Percentiles rank a stretch among this genome's conserved stretches.
These are phyloP conservation scores for Radiomyces spectabilis DNA, from an alignment of 192 early-diverging fungal genomes.

Conservation along the genomic window DNA sequence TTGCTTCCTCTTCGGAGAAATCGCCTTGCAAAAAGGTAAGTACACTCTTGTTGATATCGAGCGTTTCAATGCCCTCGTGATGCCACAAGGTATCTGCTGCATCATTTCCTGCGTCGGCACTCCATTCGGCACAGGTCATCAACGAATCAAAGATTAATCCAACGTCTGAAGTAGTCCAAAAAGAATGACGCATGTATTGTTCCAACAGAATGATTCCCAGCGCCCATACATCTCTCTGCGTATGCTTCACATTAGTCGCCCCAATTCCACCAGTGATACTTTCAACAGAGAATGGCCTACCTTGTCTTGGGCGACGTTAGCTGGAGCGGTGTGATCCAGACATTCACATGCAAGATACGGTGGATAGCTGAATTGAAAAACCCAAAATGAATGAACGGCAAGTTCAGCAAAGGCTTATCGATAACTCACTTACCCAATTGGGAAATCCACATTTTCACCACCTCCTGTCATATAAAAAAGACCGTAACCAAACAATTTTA, in stretches of 20 bases:
- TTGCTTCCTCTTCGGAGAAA: too few species aligned
- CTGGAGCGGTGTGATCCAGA: not conserved
- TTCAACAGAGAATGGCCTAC: not conserved
- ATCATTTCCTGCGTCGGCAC: constrained; percentile 10
- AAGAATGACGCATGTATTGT: constrained; percentile 37
- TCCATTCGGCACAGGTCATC: constrained; percentile 24
- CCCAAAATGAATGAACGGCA: too few species aligned
- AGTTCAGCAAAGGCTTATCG: too few species aligned
- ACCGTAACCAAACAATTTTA: constrained; percentile 51
- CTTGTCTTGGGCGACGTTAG: not conserved
- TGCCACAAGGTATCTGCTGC: too few species aligned
- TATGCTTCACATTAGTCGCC: too few species aligned
- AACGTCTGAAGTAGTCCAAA: constrained; percentile 47
- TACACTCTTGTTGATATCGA: constrained; percentile 37
- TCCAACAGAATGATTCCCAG: constrained; percentile 47
- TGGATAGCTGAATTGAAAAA: constrained; percentile 22
- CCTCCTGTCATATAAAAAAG: constrained; percentile 50
- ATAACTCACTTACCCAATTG: constrained; percentile 35
- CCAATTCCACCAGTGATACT: too few species aligned
- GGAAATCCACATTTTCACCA: constrained; percentile 50
- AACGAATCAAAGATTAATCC: constrained; percentile 40
- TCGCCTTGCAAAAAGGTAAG: constrained; percentile 33
- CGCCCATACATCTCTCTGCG: constrained; percentile 49
- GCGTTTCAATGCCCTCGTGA: constrained; percentile 14
- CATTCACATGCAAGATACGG: constrained; percentile 35